Percentiles rank a stretch among this genome's conserved stretches.
These are phyloP conservation scores for Yamadazyma insecticola DNA, from an alignment of 805 yeast genomes.

Conservation along the genomic window DNA sequence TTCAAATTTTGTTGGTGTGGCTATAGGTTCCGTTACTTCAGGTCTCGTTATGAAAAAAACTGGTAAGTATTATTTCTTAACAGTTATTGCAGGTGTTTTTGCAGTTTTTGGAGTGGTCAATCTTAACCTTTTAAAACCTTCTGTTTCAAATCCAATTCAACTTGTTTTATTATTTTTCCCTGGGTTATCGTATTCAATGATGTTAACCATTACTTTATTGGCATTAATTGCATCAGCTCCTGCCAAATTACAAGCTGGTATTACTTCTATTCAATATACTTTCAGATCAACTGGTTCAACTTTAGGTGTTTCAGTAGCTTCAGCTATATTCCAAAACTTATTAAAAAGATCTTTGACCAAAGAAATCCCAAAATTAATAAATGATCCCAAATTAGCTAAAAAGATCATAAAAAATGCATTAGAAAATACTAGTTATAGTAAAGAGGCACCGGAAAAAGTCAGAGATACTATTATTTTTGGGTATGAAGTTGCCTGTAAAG, in stretches of 20 bases:
- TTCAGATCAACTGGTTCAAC: slow-evolving; percentile 87
- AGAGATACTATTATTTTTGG: slow-evolving; percentile 25
- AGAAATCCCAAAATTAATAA: slow-evolving; percentile 14
- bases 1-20: slow-evolving; percentile 67
- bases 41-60: slow-evolving; percentile 32
- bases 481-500: slow-evolving; percentile 50
- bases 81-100: slow-evolving; percentile 37
- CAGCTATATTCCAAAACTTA: slow-evolving; percentile 58
- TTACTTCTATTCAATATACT: slow-evolving; percentile 87
- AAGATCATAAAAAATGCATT: slow-evolving; percentile 49
- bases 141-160: slow-evolving; percentile 15
- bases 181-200: slow-evolving; percentile 63
- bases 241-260: slow-evolving; percentile 66
- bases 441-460: slow-evolving; percentile 33
- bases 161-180: slow-evolving; percentile 41
- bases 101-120: slow-evolving; percentile 44
- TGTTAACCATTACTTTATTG: slow-evolving; percentile 66
- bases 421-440: slow-evolving; percentile 51
- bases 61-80: slow-evolving; percentile 55
- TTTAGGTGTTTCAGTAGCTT: slow-evolving; percentile 67
- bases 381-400: slow-evolving; percentile 32
- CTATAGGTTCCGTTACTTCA: slow-evolving; percentile 29
- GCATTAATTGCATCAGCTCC: slow-evolving; percentile 78
- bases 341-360: slow-evolving; percentile 24
- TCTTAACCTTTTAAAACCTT: slow-evolving; percentile 21